These are phyloP conservation scores for Boletus tomentosulus DNA, from an alignment of 768 basidiomycete species.

Conservation along the genomic window DNA sequence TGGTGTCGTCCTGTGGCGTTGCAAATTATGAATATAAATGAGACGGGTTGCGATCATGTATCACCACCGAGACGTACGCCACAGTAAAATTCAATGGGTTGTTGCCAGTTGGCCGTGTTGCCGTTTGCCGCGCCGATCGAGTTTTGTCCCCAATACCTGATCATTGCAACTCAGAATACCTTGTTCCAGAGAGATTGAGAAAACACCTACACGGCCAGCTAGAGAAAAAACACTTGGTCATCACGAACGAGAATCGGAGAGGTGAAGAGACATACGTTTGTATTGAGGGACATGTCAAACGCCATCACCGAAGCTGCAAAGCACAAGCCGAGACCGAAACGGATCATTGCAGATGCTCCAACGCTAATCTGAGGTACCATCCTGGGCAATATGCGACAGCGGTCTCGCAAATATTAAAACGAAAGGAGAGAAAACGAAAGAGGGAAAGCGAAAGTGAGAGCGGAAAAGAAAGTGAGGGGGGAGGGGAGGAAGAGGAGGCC, in stretches of 20 bases:
- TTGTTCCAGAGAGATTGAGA: background rate
- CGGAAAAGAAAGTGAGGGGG: background rate
- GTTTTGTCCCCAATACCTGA: constrained; percentile 36
- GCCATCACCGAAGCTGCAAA: constrained; percentile 14
- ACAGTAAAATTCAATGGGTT: constrained; percentile 33
- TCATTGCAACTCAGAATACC: background rate
- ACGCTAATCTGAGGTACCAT: constrained; percentile 8
- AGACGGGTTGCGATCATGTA: background rate
- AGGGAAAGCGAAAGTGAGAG: background rate
- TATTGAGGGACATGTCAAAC: constrained; percentile 23
- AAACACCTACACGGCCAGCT: constrained; percentile 26
- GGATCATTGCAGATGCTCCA: constrained; percentile 5
- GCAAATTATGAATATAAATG: background rate
- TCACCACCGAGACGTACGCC: constrained; percentile 6
- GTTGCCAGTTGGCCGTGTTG: constrained; percentile 26
- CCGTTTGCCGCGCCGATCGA: constrained; percentile 29
- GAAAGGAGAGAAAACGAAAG: background rate
- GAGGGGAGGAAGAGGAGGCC: background rate
- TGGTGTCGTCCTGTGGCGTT: constrained; percentile 43
- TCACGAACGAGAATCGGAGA: background rate
- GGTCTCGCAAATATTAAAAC: background rate
- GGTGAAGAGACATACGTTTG: constrained; percentile 18
- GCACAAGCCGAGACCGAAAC: constrained; percentile 12
- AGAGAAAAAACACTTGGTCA: background rate
- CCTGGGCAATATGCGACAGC: background rate